Evolutionary conservation across 345 rosid genomes (phyloP).

Genomic region (Pugionium dolabratum): DNA sequence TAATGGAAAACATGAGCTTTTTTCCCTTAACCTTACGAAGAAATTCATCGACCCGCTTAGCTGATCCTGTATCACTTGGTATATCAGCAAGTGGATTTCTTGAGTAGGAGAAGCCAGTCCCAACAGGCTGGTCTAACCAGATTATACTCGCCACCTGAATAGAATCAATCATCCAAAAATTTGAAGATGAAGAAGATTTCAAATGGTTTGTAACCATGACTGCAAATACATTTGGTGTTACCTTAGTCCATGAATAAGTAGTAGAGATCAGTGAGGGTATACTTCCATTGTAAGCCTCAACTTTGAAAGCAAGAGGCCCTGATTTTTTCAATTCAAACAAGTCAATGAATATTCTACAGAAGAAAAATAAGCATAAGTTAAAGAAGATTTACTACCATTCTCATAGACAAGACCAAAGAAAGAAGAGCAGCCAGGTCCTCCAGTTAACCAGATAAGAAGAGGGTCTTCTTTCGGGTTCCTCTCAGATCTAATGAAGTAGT

Average conservation of each 20-base stretch:
- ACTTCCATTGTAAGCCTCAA: conserved; percentile 60
- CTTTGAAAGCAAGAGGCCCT: conserved; percentile 64
- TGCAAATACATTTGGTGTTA: conserved; percentile 35
- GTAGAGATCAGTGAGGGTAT: conserved; percentile 56
- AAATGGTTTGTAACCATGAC: too few species aligned
- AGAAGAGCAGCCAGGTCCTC: conserved; percentile 49
- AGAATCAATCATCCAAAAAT: background rate
- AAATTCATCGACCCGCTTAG: conserved; percentile 42
- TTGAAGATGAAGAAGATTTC: background rate
- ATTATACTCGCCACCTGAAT: conserved; percentile 63
- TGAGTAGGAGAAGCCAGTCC: conserved; percentile 45
- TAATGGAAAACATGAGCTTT: conserved; percentile 1
- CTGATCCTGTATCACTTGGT: conserved; percentile 51
- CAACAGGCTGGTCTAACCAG: conserved; percentile 72
- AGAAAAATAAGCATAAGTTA: too few species aligned
- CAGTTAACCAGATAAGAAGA: conserved; percentile 26
- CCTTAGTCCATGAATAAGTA: conserved; percentile 75
- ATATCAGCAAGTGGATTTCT: conserved; percentile 38
- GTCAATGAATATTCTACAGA: background rate
- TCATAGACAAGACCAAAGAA: conserved; percentile 33
- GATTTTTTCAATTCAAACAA: background rate
- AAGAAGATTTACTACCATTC: conserved; percentile 13
- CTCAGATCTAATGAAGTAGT: conserved; percentile 42
- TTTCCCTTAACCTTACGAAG: conserved; percentile 46
- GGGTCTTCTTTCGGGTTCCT: conserved; percentile 25